These are phyloP conservation scores for Naganishia vishniacii DNA, from an alignment of 768 basidiomycete species.

Conservation along the genomic window DNA sequence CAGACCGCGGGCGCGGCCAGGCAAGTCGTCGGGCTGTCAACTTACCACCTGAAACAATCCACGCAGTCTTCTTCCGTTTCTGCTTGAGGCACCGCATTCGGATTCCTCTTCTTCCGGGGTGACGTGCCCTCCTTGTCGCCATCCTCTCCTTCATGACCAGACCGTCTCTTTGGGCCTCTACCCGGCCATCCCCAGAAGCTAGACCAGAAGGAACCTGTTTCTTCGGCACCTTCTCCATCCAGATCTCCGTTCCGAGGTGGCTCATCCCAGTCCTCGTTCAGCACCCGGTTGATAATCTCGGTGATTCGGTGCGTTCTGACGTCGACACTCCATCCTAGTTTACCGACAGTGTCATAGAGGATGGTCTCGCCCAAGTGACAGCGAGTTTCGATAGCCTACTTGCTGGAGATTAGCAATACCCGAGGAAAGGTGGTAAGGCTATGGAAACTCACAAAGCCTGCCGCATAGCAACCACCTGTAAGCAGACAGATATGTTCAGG, in stretches of 20 bases:
- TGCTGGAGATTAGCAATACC: too few relatives aligned
- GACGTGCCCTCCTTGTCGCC: constrained; percentile 24
- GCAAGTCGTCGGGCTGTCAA: too few relatives aligned
- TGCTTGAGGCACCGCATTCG: constrained; percentile 42
- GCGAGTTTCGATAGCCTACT: constrained; percentile 44
- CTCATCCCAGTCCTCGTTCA: constrained; percentile 70
- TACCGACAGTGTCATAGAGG: constrained; percentile 77
- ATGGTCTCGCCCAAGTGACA: constrained; percentile 83
- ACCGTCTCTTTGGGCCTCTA: constrained; percentile 35
- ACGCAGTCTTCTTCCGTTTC: constrained; percentile 43
- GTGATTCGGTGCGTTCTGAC: constrained; percentile 65
- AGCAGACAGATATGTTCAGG: not conserved
- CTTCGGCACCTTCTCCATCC: constrained; percentile 48
- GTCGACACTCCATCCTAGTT: constrained; percentile 72
- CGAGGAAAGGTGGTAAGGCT: too few relatives aligned
- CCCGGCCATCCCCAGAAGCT: constrained; percentile 44
- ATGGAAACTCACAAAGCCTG: constrained; percentile 59
- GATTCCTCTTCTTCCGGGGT: constrained; percentile 34
- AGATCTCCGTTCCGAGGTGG: constrained; percentile 48
- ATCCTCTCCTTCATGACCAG: constrained; percentile 29
- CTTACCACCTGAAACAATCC: constrained; percentile 48
- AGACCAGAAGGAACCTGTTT: not conserved
- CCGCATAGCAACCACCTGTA: constrained; percentile 67
- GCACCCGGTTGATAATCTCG: constrained; percentile 65
- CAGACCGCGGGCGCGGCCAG: too few relatives aligned